phyloP scores from a whole-genome alignment of 805 yeast species.

The Maudiozyma serrabonitensis region DNA sequence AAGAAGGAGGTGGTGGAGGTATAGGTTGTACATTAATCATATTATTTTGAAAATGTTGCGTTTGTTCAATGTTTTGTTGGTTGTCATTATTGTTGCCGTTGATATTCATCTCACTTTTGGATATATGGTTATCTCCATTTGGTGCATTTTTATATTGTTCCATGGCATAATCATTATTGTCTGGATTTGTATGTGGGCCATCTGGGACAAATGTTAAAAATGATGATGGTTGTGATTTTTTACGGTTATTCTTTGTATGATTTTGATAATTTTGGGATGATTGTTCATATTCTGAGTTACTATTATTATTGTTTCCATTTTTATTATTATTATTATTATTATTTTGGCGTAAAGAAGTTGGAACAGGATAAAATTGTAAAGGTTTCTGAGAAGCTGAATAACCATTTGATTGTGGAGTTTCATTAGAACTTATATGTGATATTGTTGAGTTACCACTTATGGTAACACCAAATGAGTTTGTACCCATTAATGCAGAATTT shows the following conservation, averaged over 20 bases:
- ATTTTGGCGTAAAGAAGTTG: slow-evolving; percentile 12
- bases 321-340: neutral
- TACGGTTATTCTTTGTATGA: neutral
- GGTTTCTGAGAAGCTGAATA: slow-evolving; percentile 30
- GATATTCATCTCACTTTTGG: no score
- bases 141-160: neutral
- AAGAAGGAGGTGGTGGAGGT: neutral
- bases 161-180: neutral
- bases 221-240: slow-evolving; percentile 1
- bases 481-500: neutral
- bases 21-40: neutral
- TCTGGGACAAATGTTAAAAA: slow-evolving; percentile 15
- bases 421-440: slow-evolving; percentile 8
- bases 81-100: no score
- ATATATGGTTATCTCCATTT: neutral
- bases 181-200: slow-evolving; percentile 7
- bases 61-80: neutral
- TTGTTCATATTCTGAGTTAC: neutral
- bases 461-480: neutral
- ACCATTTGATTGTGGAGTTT: slow-evolving; percentile 14
- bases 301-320: neutral
- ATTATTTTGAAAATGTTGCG: neutral
- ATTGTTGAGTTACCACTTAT: slow-evolving; percentile 9
- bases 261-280: neutral
- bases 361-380: slow-evolving; percentile 26